These are phyloP conservation scores for Angomonas ambiguus DNA, from an alignment of 208 protist genomes.

Conservation along the genomic window DNA sequence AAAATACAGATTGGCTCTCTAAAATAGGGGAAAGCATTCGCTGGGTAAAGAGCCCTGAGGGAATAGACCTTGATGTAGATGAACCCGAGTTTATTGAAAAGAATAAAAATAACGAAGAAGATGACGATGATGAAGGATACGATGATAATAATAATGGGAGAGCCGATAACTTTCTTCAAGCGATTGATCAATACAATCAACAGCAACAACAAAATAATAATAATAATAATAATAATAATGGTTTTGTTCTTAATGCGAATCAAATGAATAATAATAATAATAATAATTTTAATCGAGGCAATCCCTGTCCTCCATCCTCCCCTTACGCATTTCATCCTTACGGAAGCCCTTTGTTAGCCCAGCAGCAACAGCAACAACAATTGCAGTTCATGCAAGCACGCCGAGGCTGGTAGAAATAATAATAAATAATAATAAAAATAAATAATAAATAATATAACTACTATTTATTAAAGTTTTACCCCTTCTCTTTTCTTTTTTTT, in stretches of 20 bases:
- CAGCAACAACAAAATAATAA: not conserved
- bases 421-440: no score
- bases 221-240: constrained; percentile 4
- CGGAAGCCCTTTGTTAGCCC: no score
- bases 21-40: not conserved
- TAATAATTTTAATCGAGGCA: constrained; percentile 3
- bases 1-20: not conserved
- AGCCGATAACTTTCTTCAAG: not conserved
- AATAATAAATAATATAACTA: no score
- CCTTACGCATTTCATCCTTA: no score
- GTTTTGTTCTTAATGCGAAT: not conserved
- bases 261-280: not conserved
- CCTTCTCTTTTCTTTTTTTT: no score
- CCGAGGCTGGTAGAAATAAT: no score
- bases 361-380: no score
- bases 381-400: no score
- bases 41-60: constrained; percentile 16
- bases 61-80: constrained; percentile 15
- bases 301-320: no score
- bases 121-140: not conserved
- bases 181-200: not conserved
- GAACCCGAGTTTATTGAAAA: not conserved
- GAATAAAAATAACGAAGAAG: not conserved
- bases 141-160: no score
- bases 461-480: no score